Evolutionary conservation across 2,329 filamentous ascomycete species (phyloP), one percentile per base, ranked within the genome.

Genomic region (Paecilomyces sp.): DNA sequence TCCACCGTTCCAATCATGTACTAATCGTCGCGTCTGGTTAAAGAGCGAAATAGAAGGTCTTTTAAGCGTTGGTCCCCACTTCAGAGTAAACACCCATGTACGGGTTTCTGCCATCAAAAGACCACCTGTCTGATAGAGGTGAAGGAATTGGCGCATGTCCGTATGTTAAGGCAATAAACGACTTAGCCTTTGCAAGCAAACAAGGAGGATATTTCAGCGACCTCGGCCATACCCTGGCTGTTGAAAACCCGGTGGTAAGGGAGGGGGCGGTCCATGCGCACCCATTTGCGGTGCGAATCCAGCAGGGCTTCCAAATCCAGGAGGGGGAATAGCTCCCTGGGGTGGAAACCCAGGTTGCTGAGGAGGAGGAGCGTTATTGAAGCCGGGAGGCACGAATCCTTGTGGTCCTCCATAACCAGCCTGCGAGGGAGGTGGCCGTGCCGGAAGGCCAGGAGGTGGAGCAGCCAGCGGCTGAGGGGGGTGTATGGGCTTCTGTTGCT

Each of bases 381-480:
- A 79, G 56, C 71, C 74, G 56, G 70, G 72, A 31, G 74, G 75
- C 18, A 72, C 57, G 62, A 80, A 78, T 13, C 73, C 65, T 62
- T 76, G 70, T 52, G 75, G 87, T 9, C 88, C 88, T 51, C 87
- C 88, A 69, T 88, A 89, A 1, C 86, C 86, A 56, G 79, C 85
- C 67, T 88, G 85, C 15, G 82, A 85, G 18, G 86, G 86, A 3
- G 88, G 88, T n/a, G 88, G 88, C 47, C 88, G 79, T 60, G 88
- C 86, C 47, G 88, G 88, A 28, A 87, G 72, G 30, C 82, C 83
- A 7, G 82, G 78, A 13, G 79, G 79, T 9, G 78, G 77, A 33
- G 76, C 76, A 51, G 72, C 69, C 52, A 80, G 67, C 55, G 80
- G 77, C 58, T 73, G 77, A 18, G 83, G 82, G 34, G 86, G 84